Percentiles rank a stretch among this genome's conserved stretches.
These are phyloP conservation scores for Decorospora gaudefroyi DNA, from an alignment of 2,329 filamentous ascomycete species.

Conservation along the genomic window DNA sequence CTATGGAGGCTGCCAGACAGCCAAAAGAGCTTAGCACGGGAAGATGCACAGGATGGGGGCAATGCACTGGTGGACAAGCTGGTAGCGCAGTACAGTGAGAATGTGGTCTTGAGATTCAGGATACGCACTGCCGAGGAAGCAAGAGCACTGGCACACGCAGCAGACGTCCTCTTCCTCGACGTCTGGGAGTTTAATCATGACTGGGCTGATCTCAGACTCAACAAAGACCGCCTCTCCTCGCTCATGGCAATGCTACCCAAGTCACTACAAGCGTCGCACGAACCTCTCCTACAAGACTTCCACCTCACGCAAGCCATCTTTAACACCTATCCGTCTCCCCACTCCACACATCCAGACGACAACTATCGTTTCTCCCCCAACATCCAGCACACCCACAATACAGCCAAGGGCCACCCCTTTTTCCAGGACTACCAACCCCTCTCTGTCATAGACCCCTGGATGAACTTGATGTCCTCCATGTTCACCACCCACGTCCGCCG, in stretches of 20 bases:
- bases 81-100: constrained; percentile 67
- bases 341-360: constrained; percentile 35
- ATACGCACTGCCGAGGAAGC: constrained; percentile 71
- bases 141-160: constrained; percentile 70
- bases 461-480: constrained; percentile 85
- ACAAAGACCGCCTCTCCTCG: constrained; percentile 75
- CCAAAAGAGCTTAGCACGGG: constrained; percentile 17
- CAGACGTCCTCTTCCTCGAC: constrained; percentile 78
- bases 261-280: constrained; percentile 72
- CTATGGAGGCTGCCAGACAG: constrained; percentile 38
- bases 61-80: constrained; percentile 26
- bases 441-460: constrained; percentile 85
- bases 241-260: constrained; percentile 77
- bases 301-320: constrained; percentile 73
- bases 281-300: constrained; percentile 74
- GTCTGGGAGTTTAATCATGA: constrained; percentile 84
- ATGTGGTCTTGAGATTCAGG: constrained; percentile 90
- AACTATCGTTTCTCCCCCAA: constrained; percentile 34
- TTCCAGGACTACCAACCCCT: constrained; percentile 92
- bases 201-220: constrained; percentile 82
- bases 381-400: constrained; percentile 39
- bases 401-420: constrained; percentile 67
- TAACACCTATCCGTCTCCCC: constrained; percentile 68
- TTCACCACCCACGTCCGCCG: constrained; percentile 79
- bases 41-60: not conserved